Evolutionary conservation across 306 rosid genomes (phyloP), one percentile per base, ranked within the genome.

Genomic region (Gleditsia sinensis): DNA sequence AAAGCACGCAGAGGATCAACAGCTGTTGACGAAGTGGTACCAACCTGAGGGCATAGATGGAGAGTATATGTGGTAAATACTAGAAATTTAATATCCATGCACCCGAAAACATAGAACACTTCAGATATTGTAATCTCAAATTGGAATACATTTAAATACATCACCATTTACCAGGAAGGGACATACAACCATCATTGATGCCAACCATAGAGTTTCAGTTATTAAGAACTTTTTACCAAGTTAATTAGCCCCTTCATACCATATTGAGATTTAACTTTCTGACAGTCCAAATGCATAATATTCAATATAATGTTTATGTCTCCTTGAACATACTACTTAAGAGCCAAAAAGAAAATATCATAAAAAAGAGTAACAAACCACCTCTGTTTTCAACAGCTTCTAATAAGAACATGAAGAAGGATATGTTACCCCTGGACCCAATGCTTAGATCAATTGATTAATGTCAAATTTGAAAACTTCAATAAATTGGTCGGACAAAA

Each of bases 11-110:
- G 78, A 77, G 97, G 98, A 85, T 94, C 98, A 76, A 94, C 83
- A 6, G 97, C 94, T 21, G 98, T 86, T 72, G 98, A 94, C 39
- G 98, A 94, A 71, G 98, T 94, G 42, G 98, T 94, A 57, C 98
- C 96, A 59, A 91, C 92, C 98, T 94, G 82, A 42, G 83, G 30
- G 61, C 28, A 57, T 24, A 71, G 57, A 74, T 51, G 49, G 45
- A 76, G 45, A 75, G 59, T 25, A 55, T 45, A 56, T 20, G 53
- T 12, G 30, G 73, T 75, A 49, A 63, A 65, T 54, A 67, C 45
- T 6, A 65, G 24, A 77, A 66, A 45, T 13, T 32, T 59, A 43
- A 78, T 50, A 50, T 46, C 39, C 36, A 51, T 3, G 54, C 19
- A 8, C 9, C 0, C 3, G 37, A 21, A 24, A 46, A 67, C n/a